phyloP scores from a whole-genome alignment of 495 filamentous ascomycete genomes.

The Penicilliopsis zonata region DNA sequence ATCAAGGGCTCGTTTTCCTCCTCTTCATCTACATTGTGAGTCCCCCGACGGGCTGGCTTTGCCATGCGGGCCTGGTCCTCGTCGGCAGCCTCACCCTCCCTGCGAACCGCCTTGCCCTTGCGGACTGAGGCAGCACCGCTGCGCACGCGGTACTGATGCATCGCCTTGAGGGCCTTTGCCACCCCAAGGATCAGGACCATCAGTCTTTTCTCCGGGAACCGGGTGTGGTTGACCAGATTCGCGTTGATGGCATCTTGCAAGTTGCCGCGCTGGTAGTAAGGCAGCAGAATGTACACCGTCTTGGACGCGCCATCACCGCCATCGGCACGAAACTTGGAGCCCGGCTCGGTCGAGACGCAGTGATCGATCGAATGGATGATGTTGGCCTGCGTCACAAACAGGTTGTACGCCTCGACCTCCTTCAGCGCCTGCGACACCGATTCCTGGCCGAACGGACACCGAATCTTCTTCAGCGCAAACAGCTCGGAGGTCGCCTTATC shows the following conservation, averaged over 20 bases:
- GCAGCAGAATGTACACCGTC: conserved; percentile 91
- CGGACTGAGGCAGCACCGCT: conserved; percentile 39
- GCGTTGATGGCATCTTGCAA: conserved; percentile 97
- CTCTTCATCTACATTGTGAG: conserved; percentile 41
- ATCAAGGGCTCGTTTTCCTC: conserved; percentile 71
- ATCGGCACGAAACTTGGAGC: conserved; percentile 45
- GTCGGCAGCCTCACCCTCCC: conserved; percentile 48
- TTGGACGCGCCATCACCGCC: conserved; percentile 54
- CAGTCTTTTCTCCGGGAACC: conserved; percentile 76
- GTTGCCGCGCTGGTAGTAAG: conserved; percentile 90
- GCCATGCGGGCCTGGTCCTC: conserved; percentile 41
- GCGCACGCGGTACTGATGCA: conserved; percentile 76
- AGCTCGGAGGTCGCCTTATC: conserved; percentile 68
- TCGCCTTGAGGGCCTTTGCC: conserved; percentile 71
- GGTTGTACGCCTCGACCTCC: conserved; percentile 91
- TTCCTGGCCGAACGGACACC: conserved; percentile 94
- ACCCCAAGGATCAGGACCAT: conserved; percentile 90
- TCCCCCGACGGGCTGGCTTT: conserved; percentile 36
- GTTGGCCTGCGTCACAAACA: conserved; percentile 69
- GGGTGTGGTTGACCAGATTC: conserved; percentile 92
- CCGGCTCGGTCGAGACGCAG: conserved; percentile 48
- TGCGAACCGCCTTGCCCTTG: conserved; percentile 48
- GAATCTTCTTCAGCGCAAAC: conserved; percentile 95
- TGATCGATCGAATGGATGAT: conserved; percentile 92
- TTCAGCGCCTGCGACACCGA: conserved; percentile 88